Percentiles rank a stretch among this genome's conserved stretches.
Evolutionary conservation across 805 yeast genomes (phyloP).

Genomic region (Wilhelminamyces savonicus): DNA sequence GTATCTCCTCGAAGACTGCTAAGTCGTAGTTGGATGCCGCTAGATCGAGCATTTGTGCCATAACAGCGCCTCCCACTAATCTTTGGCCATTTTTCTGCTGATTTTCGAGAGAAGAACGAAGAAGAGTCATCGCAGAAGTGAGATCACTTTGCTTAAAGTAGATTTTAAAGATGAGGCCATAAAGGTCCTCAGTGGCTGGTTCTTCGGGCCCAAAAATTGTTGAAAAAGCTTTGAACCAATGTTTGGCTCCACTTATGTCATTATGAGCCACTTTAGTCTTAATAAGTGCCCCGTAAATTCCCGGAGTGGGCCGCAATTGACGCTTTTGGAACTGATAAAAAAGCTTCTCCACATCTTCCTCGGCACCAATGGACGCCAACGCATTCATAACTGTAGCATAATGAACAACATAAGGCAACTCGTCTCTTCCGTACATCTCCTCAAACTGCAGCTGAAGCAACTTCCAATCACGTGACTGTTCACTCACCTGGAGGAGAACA

Average conservation of each 20-base stretch:
- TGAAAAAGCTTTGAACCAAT: no score
- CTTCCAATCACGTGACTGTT: slow-evolving; percentile 44
- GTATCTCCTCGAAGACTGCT: slow-evolving; percentile 12
- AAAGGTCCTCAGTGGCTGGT: slow-evolving; percentile 15
- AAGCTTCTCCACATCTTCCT: slow-evolving; percentile 41
- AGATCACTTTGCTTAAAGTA: slow-evolving; percentile 19
- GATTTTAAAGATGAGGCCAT: slow-evolving; percentile 22
- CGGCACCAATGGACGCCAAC: slow-evolving; percentile 45
- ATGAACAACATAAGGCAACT: slow-evolving; percentile 47
- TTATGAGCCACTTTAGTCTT: slow-evolving; percentile 30
- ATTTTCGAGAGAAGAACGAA: slow-evolving; percentile 12
- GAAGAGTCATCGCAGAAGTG: slow-evolving; percentile 20
- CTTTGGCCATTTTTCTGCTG: slow-evolving; percentile 9
- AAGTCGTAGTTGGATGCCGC: slow-evolving; percentile 15
- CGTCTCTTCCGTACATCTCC: slow-evolving; percentile 46
- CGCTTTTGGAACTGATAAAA: slow-evolving; percentile 42
- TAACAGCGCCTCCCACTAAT: slow-evolving; percentile 10
- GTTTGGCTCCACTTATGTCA: slow-evolving; percentile 27
- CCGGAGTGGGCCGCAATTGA: slow-evolving; percentile 40
- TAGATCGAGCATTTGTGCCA: slow-evolving; percentile 15
- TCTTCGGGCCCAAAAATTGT: no score
- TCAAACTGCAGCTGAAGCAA: slow-evolving; percentile 53
- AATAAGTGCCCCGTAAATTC: slow-evolving; percentile 41
- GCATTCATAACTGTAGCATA: slow-evolving; percentile 59
- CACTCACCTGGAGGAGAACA: slow-evolving; percentile 41